Evolutionary conservation across 345 rosid genomes (phyloP), one percentile per base, ranked within the genome.

Genomic region (Sonneratia caseolaris): DNA sequence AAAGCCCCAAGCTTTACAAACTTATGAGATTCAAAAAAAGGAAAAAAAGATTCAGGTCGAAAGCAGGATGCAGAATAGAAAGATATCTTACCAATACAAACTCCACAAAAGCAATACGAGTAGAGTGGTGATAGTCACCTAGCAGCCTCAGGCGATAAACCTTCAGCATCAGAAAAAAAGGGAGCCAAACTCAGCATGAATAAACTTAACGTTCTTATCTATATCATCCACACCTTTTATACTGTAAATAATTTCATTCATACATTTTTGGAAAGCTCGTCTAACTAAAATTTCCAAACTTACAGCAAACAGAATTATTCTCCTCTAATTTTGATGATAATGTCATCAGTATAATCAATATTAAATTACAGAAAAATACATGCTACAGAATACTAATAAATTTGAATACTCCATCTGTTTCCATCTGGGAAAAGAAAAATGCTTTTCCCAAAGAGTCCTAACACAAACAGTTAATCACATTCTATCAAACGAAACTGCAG

Each of bases 41-140:
- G 10, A 69, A 13, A 69, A 16, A 69, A 47, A 21, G 5, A 11
- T 69, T 15, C 59, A 69, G 22, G 10, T 45, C 13, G 36, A 36
- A 57, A 38, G 74, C 40, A 56, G 1, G 9, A 19, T 24, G 36
- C 48, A 12, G 11, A 45, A 27, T 0, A 5, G 21, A 64, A 64
- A 59, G 64, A n/a, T 37, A 45, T 19, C 64, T 48, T 45, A 82
- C 85, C 85, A 76, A 71, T 35, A 76, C 32, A 55, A 82, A 82
- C 71, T 82, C 85, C 70, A 82, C 85, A 75, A 82, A 82, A 79
- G 80, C 85, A 74, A 82, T 79, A 15, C 82, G 82, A 67, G 85
- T 82, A 62, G 80, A 72, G 68, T 82, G 85, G 72, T 79, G 80
- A 75, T 82, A 75, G 61, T 82, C 85, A 57, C 85, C 85, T 43